phyloP scores from a whole-genome alignment of 1,284 basidiomycete species.

The Leucoagaricus sp. region DNA sequence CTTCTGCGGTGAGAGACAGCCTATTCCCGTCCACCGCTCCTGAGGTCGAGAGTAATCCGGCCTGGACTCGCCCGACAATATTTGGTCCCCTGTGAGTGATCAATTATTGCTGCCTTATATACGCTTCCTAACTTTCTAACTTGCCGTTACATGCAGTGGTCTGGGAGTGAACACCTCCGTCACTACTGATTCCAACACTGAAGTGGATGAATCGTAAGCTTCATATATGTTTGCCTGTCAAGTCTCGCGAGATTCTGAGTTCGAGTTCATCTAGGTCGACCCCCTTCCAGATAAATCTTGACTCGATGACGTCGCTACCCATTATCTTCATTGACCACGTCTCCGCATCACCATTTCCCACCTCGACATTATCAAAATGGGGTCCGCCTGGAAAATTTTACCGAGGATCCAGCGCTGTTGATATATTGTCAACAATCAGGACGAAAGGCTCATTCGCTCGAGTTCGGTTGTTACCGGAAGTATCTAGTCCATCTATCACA shows the following conservation, averaged over 20 bases:
- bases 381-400: constrained; percentile 60
- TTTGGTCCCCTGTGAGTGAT: constrained; percentile 34
- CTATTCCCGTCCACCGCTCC: constrained; percentile 41
- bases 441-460: constrained; percentile 51
- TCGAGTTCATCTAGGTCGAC: constrained; percentile 18
- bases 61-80: constrained; percentile 47
- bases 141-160: too few relatives aligned
- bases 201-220: constrained; percentile 25
- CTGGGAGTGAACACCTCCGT: constrained; percentile 29
- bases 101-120: constrained; percentile 3
- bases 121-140: too few relatives aligned
- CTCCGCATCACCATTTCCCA: constrained; percentile 29
- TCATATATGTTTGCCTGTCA: background rate
- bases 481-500: constrained; percentile 38
- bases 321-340: constrained; percentile 41
- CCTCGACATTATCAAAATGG: constrained; percentile 39
- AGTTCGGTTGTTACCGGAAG: constrained; percentile 37
- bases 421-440: constrained; percentile 51
- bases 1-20: constrained; percentile 37
- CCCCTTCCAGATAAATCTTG: constrained; percentile 42
- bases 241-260: background rate
- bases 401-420: constrained; percentile 37
- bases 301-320: constrained; percentile 42
- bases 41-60: constrained; percentile 1
- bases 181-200: constrained; percentile 1